A percentile compares a stretch with the other conserved stretches of the same genome.
phyloP scores from a whole-genome alignment of 345 rosid species.

The Ailanthus altissimus region DNA sequence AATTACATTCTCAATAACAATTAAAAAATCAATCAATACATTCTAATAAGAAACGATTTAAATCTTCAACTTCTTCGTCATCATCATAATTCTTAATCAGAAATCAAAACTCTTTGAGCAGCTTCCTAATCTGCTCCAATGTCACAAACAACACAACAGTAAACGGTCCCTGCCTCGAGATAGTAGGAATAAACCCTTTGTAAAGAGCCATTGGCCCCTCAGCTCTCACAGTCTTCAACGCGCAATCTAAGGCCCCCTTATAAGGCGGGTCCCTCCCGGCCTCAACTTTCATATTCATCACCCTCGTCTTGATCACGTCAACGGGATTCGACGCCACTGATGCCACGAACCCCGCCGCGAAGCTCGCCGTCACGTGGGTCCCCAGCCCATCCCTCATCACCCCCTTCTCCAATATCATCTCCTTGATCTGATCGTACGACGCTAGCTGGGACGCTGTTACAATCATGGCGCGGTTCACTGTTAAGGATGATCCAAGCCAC shows the following conservation, averaged over 20 bases:
- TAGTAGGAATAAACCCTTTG: conserved; percentile 75
- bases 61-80: conserved; percentile 10
- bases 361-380: conserved; percentile 75
- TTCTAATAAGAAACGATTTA: not conserved
- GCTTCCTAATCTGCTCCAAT: conserved; percentile 67
- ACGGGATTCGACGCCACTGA: conserved; percentile 81
- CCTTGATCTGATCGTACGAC: conserved; percentile 75
- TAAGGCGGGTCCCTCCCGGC: conserved; percentile 50
- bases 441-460: conserved; percentile 79
- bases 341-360: conserved; percentile 77
- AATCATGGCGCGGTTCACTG: conserved; percentile 81
- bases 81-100: conserved; percentile 17
- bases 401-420: conserved; percentile 46
- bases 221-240: conserved; percentile 58
- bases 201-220: conserved; percentile 72
- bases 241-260: conserved; percentile 67
- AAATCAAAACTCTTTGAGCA: conserved; percentile 54
- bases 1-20: not conserved
- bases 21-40: not conserved
- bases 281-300: conserved; percentile 80
- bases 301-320: conserved; percentile 83
- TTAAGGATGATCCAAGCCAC: conserved; percentile 75
- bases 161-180: conserved; percentile 81
- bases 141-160: conserved; percentile 81
- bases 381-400: conserved; percentile 63